A percentile compares a stretch with the other conserved stretches of the same genome.
Evolutionary conservation across 345 rosid genomes (phyloP).

Genomic region (Citrus maxima): DNA sequence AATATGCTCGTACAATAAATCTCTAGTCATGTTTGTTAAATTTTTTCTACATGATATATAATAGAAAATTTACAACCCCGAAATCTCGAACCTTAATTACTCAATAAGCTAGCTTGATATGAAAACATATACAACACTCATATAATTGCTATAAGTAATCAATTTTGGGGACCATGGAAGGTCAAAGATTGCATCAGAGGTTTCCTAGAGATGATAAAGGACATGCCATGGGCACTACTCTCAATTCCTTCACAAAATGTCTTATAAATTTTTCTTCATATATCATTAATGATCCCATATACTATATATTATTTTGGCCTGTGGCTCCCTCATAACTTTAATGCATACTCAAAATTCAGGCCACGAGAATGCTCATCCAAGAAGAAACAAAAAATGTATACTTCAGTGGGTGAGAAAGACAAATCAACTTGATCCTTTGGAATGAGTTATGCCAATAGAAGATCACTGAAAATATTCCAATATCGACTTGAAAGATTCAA

Average conservation of each 20-base stretch:
- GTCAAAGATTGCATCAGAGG: background rate
- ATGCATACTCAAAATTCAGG: background rate
- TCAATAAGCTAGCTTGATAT: background rate
- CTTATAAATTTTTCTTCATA: background rate
- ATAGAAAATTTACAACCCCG: no score
- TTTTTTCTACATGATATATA: no score
- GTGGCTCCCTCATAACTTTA: background rate
- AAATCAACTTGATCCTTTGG: background rate
- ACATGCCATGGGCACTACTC: background rate
- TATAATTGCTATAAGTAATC: background rate
- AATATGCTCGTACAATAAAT: no score
- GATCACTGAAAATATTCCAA: conserved; percentile 6
- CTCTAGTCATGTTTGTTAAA: no score
- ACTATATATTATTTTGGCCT: background rate
- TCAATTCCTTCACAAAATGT: background rate
- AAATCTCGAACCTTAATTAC: no score
- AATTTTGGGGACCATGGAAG: background rate
- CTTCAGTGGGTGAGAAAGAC: background rate
- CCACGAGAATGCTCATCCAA: background rate
- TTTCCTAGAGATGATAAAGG: background rate
- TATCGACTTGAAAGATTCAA: conserved; percentile 4
- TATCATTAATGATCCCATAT: background rate
- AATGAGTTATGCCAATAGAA: conserved; percentile 4
- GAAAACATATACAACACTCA: background rate
- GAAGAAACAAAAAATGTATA: background rate